A percentile compares a stretch with the other conserved stretches of the same genome.
Evolutionary conservation across 495 filamentous ascomycete genomes (phyloP).

Genomic region (Collariella sp.): DNA sequence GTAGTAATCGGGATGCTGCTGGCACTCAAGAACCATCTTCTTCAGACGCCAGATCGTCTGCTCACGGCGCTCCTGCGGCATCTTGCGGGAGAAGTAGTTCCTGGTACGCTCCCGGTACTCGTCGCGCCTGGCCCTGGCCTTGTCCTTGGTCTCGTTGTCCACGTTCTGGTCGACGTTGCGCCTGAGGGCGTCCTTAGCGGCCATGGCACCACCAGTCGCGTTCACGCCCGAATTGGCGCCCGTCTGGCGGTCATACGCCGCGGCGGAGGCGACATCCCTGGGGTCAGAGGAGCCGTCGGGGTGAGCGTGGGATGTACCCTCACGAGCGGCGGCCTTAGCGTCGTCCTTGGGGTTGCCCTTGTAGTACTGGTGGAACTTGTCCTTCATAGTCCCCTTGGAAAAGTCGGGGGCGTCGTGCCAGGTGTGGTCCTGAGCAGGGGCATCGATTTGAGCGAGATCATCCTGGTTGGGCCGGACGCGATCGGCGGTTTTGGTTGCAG

Average conservation of each 20-base stretch:
- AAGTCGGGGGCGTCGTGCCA: conserved; percentile 89
- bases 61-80: conserved; percentile 89
- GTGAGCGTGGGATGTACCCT: conserved; percentile 23
- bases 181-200: conserved; percentile 44
- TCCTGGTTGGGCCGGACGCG: conserved; percentile 73
- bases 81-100: conserved; percentile 70
- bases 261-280: conserved; percentile 16
- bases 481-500: conserved; percentile 71
- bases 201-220: conserved; percentile 40
- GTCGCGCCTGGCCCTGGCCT: conserved; percentile 28
- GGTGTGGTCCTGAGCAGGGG: conserved; percentile 75
- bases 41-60: conserved; percentile 89
- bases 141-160: conserved; percentile 56
- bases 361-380: conserved; percentile 52
- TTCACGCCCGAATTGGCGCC: conserved; percentile 42
- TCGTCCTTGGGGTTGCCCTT: conserved; percentile 51
- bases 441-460: conserved; percentile 65
- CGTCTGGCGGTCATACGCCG: conserved; percentile 27
- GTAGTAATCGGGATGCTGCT: conserved; percentile 86
- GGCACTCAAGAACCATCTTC: conserved; percentile 96
- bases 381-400: conserved; percentile 59
- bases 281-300: conserved; percentile 21
- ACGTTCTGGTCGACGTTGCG: conserved; percentile 44
- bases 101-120: conserved; percentile 51
- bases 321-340: conserved; percentile 26